phyloP scores from a whole-genome alignment of 2,329 filamentous ascomycete genomes.

The Trichoderma atrobrunneum region DNA sequence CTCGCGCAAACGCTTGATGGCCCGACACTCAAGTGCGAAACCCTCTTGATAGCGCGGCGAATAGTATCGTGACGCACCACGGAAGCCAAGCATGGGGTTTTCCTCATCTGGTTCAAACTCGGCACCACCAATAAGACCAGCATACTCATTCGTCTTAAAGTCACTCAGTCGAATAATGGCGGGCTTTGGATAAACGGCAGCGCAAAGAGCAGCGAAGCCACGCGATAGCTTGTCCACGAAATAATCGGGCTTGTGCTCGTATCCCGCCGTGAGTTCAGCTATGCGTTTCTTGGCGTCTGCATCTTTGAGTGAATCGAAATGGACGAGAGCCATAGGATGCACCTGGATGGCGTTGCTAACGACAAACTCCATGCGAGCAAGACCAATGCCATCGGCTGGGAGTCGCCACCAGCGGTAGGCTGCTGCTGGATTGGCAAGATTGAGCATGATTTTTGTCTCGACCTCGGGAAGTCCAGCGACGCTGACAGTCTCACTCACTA shows the following conservation, averaged over 20 bases:
- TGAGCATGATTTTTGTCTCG: slow-evolving; percentile 37
- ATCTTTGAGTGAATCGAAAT: slow-evolving; percentile 33
- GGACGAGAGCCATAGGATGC: slow-evolving; percentile 38
- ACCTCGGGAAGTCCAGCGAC: slow-evolving; percentile 26
- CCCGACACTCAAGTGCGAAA: slow-evolving; percentile 39
- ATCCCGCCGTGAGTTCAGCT: slow-evolving; percentile 29
- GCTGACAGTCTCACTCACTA: slow-evolving; percentile 33
- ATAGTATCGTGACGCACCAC: slow-evolving; percentile 41
- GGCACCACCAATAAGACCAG: slow-evolving; percentile 37
- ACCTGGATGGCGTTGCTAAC: slow-evolving; percentile 37
- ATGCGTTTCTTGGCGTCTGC: slow-evolving; percentile 28
- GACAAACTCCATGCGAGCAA: slow-evolving; percentile 41
- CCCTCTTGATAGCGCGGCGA: slow-evolving; percentile 38
- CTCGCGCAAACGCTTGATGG: slow-evolving; percentile 38
- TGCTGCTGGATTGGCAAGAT: slow-evolving; percentile 37
- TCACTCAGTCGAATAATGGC: slow-evolving; percentile 40
- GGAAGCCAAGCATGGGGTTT: slow-evolving; percentile 43
- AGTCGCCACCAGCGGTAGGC: slow-evolving; percentile 41
- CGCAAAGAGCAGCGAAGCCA: slow-evolving; percentile 38
- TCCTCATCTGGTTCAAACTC: slow-evolving; percentile 40
- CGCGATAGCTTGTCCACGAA: slow-evolving; percentile 38
- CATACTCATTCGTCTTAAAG: slow-evolving; percentile 43
- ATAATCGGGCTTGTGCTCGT: slow-evolving; percentile 36
- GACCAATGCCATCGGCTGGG: slow-evolving; percentile 38
- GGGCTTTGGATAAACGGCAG: slow-evolving; percentile 38